phyloP scores from a whole-genome alignment of 2,329 filamentous ascomycete species.

The Hymenoscyphus repandus region DNA sequence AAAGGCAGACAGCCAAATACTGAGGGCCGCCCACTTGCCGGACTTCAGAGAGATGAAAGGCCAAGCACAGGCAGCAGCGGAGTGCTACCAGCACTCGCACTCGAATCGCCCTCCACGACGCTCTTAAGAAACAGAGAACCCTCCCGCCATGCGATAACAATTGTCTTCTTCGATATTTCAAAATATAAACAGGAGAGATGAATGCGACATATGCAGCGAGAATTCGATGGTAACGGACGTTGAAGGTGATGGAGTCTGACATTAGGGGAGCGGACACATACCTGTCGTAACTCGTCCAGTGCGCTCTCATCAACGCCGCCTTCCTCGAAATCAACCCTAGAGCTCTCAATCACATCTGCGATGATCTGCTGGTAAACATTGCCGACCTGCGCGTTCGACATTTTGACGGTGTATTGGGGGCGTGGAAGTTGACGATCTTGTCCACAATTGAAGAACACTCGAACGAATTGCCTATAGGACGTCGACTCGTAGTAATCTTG shows the following conservation, averaged over 20 bases:
- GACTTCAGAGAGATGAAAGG: constrained; percentile 9
- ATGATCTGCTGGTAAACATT: constrained; percentile 74
- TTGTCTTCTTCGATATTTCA: background rate
- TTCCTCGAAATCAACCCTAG: constrained; percentile 94
- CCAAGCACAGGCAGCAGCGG: constrained; percentile 17
- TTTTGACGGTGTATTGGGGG: constrained; percentile 16
- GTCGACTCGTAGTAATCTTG: background rate
- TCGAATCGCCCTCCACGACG: background rate
- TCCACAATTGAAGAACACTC: background rate
- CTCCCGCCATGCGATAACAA: background rate
- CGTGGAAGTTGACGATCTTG: background rate
- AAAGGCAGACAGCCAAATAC: constrained; percentile 30
- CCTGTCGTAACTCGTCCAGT: constrained; percentile 80
- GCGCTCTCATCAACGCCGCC: constrained; percentile 85
- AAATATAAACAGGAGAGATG: background rate
- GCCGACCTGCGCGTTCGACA: constrained; percentile 43
- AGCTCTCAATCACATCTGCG: constrained; percentile 84
- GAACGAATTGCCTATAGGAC: background rate
- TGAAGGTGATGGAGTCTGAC: too few relatives aligned
- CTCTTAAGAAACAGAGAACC: background rate
- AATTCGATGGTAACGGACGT: background rate
- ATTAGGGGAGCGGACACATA: constrained; percentile 51
- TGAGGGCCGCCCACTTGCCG: constrained; percentile 28
- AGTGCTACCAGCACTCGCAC: background rate
- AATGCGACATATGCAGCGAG: background rate